phyloP scores from a whole-genome alignment of 108 stramenopile genomes.

The Nannochloropsis gaditana region DNA sequence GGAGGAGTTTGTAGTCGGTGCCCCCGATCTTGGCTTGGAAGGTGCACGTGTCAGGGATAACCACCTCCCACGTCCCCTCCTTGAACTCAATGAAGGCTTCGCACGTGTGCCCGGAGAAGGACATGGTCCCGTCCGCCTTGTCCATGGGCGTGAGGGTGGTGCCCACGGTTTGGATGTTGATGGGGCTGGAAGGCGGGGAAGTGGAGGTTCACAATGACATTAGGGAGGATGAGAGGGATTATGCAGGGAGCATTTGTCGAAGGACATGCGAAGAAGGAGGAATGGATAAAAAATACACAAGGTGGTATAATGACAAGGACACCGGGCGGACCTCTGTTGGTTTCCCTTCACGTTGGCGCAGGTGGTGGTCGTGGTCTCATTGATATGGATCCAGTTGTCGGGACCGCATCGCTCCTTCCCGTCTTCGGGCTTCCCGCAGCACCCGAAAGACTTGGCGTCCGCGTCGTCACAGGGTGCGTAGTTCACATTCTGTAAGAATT shows the following conservation, averaged over 20 bases:
- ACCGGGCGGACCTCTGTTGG: not conserved
- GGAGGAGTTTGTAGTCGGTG: not conserved
- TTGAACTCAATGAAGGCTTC: not conserved
- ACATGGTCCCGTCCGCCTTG: not conserved
- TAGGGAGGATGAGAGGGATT: not conserved
- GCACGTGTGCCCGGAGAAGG: not conserved
- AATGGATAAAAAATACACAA: not conserved
- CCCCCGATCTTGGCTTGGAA: not conserved
- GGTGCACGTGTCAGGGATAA: not conserved
- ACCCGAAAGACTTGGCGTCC: not conserved
- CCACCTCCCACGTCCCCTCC: not conserved
- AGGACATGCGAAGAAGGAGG: not conserved
- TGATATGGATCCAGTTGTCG: slow-evolving; percentile 14
- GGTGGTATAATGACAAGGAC: not conserved
- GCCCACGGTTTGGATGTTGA: not conserved
- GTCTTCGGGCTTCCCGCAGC: not conserved
- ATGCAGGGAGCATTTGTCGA: not conserved
- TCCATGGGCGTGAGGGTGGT: not conserved
- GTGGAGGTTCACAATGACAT: not conserved
- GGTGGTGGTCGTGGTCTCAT: not conserved
- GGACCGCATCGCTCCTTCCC: slow-evolving; percentile 7
- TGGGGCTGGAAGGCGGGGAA: not conserved
- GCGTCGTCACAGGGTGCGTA: not conserved
- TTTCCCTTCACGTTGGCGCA: not conserved
- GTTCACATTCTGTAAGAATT: not conserved